These are phyloP conservation scores for Calonectria honghensis DNA, from an alignment of 2,329 filamentous ascomycete species.

Conservation along the genomic window DNA sequence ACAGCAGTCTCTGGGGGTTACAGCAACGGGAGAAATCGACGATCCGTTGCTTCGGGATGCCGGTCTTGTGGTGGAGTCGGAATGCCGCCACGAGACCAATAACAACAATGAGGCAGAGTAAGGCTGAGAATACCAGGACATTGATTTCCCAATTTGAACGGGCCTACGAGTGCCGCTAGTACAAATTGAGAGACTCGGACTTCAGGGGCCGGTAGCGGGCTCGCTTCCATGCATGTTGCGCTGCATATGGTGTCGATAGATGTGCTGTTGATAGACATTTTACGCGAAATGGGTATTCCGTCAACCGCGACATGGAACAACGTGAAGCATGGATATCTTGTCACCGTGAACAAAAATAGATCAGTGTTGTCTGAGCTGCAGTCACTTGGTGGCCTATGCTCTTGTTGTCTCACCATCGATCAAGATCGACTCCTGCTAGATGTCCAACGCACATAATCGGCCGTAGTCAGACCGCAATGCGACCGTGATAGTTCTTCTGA, in stretches of 20 bases:
- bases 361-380: not conserved
- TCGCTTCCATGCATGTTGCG: slow-evolving; percentile 1
- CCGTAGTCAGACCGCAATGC: not conserved
- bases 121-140: not conserved
- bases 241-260: not conserved
- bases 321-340: not conserved
- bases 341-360: not conserved
- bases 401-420: not conserved
- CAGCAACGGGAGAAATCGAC: not conserved
- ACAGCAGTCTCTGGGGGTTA: not conserved
- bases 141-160: not conserved
- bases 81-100: not conserved
- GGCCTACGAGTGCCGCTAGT: not conserved
- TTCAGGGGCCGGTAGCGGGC: not conserved
- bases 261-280: not conserved
- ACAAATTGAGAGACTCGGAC: not conserved
- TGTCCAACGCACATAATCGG: not conserved
- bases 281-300: not conserved
- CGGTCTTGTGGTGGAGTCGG: not conserved
- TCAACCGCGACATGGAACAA: not conserved
- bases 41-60: not conserved
- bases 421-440: not conserved
- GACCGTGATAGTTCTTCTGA: not conserved
- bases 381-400: not conserved
- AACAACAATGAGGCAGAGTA: not conserved